phyloP scores from a whole-genome alignment of 805 yeast genomes.

The Wickerhamiella spandovensis region DNA sequence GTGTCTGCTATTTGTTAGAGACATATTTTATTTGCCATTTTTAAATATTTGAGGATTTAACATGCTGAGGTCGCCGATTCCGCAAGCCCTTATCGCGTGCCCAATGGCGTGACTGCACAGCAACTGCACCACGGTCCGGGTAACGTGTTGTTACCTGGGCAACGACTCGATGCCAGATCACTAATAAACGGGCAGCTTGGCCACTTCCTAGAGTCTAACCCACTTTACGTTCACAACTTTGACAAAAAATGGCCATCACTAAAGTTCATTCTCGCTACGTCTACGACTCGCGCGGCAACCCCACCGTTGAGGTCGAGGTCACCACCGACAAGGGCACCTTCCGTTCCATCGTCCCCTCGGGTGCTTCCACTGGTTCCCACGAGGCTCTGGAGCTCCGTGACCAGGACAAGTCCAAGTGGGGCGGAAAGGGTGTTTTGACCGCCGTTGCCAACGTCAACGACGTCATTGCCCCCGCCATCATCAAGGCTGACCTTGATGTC shows the following conservation, averaged over 20 bases:
- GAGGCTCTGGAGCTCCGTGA: conserved; percentile 99
- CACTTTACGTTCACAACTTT: background rate
- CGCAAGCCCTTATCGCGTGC: background rate
- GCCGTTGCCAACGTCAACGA: conserved; percentile 95
- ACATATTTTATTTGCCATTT: background rate
- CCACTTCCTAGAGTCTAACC: background rate
- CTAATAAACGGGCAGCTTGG: background rate
- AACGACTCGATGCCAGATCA: background rate
- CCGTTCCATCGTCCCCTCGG: conserved; percentile 98
- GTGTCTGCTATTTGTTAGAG: background rate
- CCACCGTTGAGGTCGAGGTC: conserved; percentile 97
- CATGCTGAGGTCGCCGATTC: background rate
- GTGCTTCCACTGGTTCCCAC: conserved; percentile 98
- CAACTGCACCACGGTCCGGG: background rate
- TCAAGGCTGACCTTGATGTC: conserved; percentile 71
- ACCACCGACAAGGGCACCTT: conserved; percentile 84
- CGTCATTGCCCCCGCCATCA: conserved; percentile 84
- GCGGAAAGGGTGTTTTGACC: conserved; percentile 95
- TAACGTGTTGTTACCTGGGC: background rate
- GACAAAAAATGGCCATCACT: conserved; percentile 63
- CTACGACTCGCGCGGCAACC: conserved; percentile 99
- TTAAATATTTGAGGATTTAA: background rate
- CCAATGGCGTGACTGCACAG: background rate
- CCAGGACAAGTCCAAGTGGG: conserved; percentile 94
- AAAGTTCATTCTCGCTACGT: conserved; percentile 91